Base-by-base conservation (phyloP, 306 rosid genomes). In the Gastrolobium villosum region DNA sequence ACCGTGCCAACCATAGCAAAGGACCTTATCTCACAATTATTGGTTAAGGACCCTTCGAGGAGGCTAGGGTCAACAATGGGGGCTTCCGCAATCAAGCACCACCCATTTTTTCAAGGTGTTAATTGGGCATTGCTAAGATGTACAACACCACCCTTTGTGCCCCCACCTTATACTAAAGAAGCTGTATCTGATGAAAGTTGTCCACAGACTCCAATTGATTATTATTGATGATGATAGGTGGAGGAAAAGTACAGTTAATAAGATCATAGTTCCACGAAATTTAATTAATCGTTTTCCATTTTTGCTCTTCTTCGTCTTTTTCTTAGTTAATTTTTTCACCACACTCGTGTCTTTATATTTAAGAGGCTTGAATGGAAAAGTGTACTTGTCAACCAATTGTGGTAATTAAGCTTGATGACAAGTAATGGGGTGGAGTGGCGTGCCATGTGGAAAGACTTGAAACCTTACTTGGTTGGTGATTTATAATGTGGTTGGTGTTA, bases 41-140 rank as follows among this genome's bases (percentile, higher is more conserved):
- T n/a, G n/a, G n/a, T n/a, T n/a, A n/a, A n/a, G n/a, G n/a, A n/a
- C n/a, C n/a, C n/a, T n/a, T n/a, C n/a, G n/a, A n/a, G n/a, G n/a
- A n/a, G n/a, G n/a, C n/a, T n/a, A n/a, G n/a, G n/a, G n/a, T n/a
- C n/a, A n/a, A n/a, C n/a, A n/a, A n/a, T n/a, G n/a, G n/a, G n/a
- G n/a, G n/a, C n/a, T n/a, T n/a, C n/a, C n/a, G n/a, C n/a, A n/a
- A n/a, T n/a, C n/a, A n/a, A n/a, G n/a, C n/a, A n/a, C n/a, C n/a
- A n/a, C n/a, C n/a, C n/a, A n/a, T 87, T 84, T 79, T 87, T 87
- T 3, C 87, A 79, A 40, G 85, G 87, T 4, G 88, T 87, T 7
- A 87, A 84, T 74, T 87, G 90, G 90, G 90, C 90, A 41, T 82
- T 87, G 79, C 82, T 87, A 53, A 76, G 90, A 49, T 87, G 90